phyloP scores from a whole-genome alignment of 495 filamentous ascomycete species.

The Penicillium simplicissimum region DNA sequence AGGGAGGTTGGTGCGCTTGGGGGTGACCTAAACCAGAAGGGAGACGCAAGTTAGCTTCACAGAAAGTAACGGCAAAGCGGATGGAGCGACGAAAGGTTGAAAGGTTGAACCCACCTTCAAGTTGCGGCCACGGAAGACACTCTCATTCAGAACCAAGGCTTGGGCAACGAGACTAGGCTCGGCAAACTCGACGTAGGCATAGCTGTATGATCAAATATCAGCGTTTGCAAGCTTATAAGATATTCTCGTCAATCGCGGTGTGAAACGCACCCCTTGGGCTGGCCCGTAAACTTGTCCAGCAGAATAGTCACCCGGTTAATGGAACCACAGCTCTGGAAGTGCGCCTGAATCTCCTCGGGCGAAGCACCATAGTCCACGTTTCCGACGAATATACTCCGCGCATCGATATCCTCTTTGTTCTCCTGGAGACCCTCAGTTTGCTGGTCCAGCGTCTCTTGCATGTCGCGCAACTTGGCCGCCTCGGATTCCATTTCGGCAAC shows the following conservation, averaged over 20 bases:
- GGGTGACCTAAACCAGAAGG: constrained; percentile 66
- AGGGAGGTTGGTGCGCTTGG: constrained; percentile 95
- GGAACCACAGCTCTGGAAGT: constrained; percentile 95
- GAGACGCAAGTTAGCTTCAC: constrained; percentile 7
- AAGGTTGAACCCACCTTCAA: constrained; percentile 68
- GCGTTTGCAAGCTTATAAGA: not conserved
- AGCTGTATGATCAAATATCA: constrained; percentile 53
- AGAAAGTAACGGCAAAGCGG: not conserved
- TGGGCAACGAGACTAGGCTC: constrained; percentile 92
- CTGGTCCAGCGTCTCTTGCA: constrained; percentile 89
- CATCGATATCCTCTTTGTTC: constrained; percentile 95
- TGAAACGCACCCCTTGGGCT: constrained; percentile 87
- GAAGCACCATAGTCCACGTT: constrained; percentile 99
- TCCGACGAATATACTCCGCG: constrained; percentile 94
- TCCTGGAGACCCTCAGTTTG: constrained; percentile 80
- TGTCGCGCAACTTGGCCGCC: constrained; percentile 93
- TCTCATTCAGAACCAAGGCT: constrained; percentile 94
- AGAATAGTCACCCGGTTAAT: constrained; percentile 99
- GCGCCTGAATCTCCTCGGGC: constrained; percentile 97
- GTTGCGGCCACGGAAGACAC: constrained; percentile 89
- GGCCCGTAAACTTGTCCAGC: constrained; percentile 95
- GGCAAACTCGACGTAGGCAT: constrained; percentile 98
- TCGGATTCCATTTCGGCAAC: constrained; percentile 99
- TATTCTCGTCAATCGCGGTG: not conserved
- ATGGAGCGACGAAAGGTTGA: not conserved